Evolutionary conservation across 768 basidiomycete genomes (phyloP).

Genomic region (Tylopilus subfusipes): DNA sequence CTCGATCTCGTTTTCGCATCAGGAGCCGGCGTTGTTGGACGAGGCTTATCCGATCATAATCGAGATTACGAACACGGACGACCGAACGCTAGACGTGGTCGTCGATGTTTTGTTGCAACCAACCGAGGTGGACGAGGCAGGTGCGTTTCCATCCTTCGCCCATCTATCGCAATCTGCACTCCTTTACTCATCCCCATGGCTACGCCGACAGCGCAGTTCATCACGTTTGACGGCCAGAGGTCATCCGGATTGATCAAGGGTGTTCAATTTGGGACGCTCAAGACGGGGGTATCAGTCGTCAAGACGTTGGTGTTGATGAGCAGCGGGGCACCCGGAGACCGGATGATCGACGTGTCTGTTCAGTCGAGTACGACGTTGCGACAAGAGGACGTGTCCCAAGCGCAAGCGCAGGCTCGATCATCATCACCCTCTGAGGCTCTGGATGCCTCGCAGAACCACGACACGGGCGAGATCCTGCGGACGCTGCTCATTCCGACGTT

Average conservation of each 20-base stretch:
- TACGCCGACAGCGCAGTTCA: slow-evolving; percentile 47
- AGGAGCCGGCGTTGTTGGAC: slow-evolving; percentile 70
- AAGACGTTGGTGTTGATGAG: slow-evolving; percentile 66
- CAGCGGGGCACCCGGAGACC: slow-evolving; percentile 61
- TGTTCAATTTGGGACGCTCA: slow-evolving; percentile 59
- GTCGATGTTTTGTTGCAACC: slow-evolving; percentile 82
- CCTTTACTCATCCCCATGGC: background rate
- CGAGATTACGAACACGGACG: slow-evolving; percentile 68
- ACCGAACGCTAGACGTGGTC: slow-evolving; percentile 59
- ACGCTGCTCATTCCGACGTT: slow-evolving; percentile 66
- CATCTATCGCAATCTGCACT: background rate
- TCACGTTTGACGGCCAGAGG: slow-evolving; percentile 57
- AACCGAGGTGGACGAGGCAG: slow-evolving; percentile 66
- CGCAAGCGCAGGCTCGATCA: background rate
- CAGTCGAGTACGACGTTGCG: slow-evolving; percentile 45
- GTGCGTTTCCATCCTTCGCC: slow-evolving; percentile 37
- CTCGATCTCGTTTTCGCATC: slow-evolving; percentile 51
- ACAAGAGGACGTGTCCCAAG: background rate
- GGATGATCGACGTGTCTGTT: slow-evolving; percentile 78
- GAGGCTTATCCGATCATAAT: slow-evolving; percentile 77
- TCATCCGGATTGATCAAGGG: slow-evolving; percentile 75
- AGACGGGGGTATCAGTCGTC: slow-evolving; percentile 50
- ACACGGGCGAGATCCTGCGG: slow-evolving; percentile 53
- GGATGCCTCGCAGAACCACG: slow-evolving; percentile 22
- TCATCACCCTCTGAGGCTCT: slow-evolving; percentile 5